A percentile compares a stretch with the other conserved stretches of the same genome.
Conservation (phyloP, 139 green algal genomes). For the Asterochloris sp. region DNA sequence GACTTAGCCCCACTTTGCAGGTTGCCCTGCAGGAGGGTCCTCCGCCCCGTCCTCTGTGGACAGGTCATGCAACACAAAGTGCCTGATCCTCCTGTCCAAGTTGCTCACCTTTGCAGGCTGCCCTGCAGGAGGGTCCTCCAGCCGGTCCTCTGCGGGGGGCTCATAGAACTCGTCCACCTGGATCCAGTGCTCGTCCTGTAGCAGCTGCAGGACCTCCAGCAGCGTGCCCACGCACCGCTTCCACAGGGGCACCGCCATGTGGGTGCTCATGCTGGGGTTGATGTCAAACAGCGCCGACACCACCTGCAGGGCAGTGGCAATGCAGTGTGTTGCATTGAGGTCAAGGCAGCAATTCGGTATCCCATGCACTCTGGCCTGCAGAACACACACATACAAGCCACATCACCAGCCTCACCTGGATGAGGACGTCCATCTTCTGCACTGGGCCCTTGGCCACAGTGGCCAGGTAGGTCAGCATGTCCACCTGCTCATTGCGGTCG, state of each 20-base stretch:
- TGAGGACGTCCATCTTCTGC: slow-evolving; percentile 72
- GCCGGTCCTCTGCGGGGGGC: slow-evolving; percentile 50
- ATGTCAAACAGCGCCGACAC: slow-evolving; percentile 95
- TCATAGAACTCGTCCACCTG: slow-evolving; percentile 62
- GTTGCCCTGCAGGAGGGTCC: slow-evolving; percentile 38
- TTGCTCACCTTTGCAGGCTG: slow-evolving; percentile 4
- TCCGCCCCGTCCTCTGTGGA: slow-evolving; percentile 48
- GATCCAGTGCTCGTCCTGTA: slow-evolving; percentile 66
- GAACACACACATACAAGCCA: no score
- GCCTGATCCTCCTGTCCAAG: no score
- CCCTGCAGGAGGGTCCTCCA: slow-evolving; percentile 44
- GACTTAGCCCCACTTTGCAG: background rate
- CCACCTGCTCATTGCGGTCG: slow-evolving; percentile 86
- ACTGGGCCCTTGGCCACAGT: slow-evolving; percentile 78
- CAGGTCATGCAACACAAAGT: slow-evolving; percentile 37
- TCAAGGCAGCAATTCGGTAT: slow-evolving; percentile 29
- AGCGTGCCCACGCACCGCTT: slow-evolving; percentile 69
- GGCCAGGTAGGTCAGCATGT: slow-evolving; percentile 91
- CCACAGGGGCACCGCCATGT: slow-evolving; percentile 84
- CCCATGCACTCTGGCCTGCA: background rate
- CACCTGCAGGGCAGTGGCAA: slow-evolving; percentile 47
- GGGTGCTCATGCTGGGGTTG: slow-evolving; percentile 66
- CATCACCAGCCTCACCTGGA: slow-evolving; percentile 4
- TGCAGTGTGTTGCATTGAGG: no score
- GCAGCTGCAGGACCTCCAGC: slow-evolving; percentile 59